Conservation (phyloP, 495 filamentous ascomycete genomes). For the Bombardia bombarda region DNA sequence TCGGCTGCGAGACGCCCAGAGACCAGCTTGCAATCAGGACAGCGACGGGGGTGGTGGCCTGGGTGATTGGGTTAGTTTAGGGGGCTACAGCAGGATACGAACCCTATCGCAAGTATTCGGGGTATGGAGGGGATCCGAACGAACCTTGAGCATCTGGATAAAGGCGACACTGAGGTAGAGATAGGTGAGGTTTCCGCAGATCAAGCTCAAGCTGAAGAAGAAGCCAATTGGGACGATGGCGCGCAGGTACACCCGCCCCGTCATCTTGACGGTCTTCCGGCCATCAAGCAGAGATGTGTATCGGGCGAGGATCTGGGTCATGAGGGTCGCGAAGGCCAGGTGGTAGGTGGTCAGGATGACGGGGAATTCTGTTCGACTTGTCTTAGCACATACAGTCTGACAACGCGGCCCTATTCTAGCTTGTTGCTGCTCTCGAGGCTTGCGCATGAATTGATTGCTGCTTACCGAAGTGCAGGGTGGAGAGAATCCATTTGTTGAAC, state of each 20-base stretch:
- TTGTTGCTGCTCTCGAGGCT: background rate
- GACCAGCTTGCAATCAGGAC: conserved; percentile 80
- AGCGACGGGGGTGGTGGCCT: conserved; percentile 87
- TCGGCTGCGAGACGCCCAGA: conserved; percentile 67
- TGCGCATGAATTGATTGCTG: conserved; percentile 7
- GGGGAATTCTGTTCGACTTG: conserved; percentile 41
- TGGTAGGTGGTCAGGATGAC: conserved; percentile 93
- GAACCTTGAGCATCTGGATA: conserved; percentile 95
- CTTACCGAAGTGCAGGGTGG: conserved; percentile 77
- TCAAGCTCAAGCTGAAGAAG: conserved; percentile 89
- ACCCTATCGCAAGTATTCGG: too few relatives aligned
- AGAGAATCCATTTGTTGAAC: conserved; percentile 98
- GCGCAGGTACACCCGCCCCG: conserved; percentile 78
- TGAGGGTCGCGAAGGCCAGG: conserved; percentile 77
- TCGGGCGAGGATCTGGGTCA: conserved; percentile 84
- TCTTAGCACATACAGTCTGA: conserved; percentile 19
- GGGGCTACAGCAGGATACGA: too few relatives aligned
- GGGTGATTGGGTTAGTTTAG: conserved; percentile 18
- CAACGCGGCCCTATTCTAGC: background rate
- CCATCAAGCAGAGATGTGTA: conserved; percentile 81
- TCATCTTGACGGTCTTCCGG: conserved; percentile 89
- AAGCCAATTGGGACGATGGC: conserved; percentile 89
- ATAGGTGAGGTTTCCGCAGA: conserved; percentile 90
- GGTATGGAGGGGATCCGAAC: conserved; percentile 11
- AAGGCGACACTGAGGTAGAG: conserved; percentile 88